Base-by-base conservation (phyloP, 2,329 filamentous ascomycete species). In the Colletotrichum horii region DNA sequence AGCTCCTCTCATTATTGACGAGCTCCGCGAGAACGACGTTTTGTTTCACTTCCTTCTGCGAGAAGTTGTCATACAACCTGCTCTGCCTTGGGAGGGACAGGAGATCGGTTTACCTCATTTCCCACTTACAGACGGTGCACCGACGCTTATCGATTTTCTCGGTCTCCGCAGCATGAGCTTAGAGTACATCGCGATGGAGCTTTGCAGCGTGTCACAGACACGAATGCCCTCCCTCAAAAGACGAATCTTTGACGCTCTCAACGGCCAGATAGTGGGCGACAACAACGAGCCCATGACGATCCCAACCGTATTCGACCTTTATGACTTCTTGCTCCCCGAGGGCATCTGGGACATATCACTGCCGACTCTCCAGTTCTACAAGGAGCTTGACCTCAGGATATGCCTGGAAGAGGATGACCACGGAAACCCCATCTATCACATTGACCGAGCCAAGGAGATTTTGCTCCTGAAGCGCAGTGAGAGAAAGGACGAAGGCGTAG, bases 301-400 rank as follows among this genome's bases (percentile, higher is more conserved):
- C 74, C 90, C 93, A 1, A 96, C 94, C 5, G 90, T 98, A 8
- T 98, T 98, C 80, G 96, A 98, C 78, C 89, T 98, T 26, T 97
- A 98, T 80, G 97, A 99, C 84, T 98, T 98, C 80, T 90, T 97
- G 75, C 84, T 89, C 3, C 82, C 88, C 24, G 88, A 89, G 61
- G 87, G 83, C 19, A 81, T 87, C n/a, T 91, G 90, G 86, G 83
- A 86, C 28, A 83, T 86, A 6, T 81, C 89, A 3, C 83, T 90
- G 4, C 91, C 92, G 4, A 83, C 87, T 7, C 85, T 94, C 24
- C 85, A 87, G 55, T 91, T 91, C 76, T 93, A 96, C 76, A 86
- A 87, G 22, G 92, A 93, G 56, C 83, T 97, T 28, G 92, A 96
- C 78, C 85, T 97, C 64, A 88, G 90, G 5, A 86, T 91, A 2